A percentile compares a stretch with the other conserved stretches of the same genome.
Conservation (phyloP, 139 green algal species). For the Chlorella sp. region DNA sequence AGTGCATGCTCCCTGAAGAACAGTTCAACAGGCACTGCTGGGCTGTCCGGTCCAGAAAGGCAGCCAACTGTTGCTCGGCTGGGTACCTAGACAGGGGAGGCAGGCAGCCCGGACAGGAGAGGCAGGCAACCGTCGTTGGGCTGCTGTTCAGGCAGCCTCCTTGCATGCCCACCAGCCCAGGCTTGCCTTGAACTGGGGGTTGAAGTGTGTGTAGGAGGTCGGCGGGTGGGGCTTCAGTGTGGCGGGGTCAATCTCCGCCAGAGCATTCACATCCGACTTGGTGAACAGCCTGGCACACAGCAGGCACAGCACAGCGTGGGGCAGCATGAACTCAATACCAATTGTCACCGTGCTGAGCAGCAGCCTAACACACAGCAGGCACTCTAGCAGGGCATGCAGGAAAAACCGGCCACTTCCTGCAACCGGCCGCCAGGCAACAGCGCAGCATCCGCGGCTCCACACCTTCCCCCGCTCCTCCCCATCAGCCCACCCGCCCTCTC, state of each 20-base stretch:
- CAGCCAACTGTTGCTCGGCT: no score
- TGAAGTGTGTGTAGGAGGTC: constrained; percentile 14
- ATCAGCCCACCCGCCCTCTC: background rate
- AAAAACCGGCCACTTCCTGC: background rate
- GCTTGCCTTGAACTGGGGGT: constrained; percentile 7
- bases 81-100: background rate
- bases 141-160: background rate
- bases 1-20: background rate
- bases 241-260: background rate
- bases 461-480: background rate
- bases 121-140: background rate
- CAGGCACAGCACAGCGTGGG: background rate
- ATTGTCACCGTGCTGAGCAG: background rate
- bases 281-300: constrained; percentile 7
- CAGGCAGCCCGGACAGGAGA: background rate
- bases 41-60: background rate
- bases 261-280: constrained; percentile 7
- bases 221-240: constrained; percentile 2
- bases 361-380: background rate
- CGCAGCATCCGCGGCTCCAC: no score
- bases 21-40: background rate
- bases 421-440: background rate
- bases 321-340: background rate
- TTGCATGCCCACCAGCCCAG: background rate
- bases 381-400: background rate